These are phyloP conservation scores for Mesotaenium endlicherianum DNA, from an alignment of 139 green algal species.

Conservation along the genomic window DNA sequence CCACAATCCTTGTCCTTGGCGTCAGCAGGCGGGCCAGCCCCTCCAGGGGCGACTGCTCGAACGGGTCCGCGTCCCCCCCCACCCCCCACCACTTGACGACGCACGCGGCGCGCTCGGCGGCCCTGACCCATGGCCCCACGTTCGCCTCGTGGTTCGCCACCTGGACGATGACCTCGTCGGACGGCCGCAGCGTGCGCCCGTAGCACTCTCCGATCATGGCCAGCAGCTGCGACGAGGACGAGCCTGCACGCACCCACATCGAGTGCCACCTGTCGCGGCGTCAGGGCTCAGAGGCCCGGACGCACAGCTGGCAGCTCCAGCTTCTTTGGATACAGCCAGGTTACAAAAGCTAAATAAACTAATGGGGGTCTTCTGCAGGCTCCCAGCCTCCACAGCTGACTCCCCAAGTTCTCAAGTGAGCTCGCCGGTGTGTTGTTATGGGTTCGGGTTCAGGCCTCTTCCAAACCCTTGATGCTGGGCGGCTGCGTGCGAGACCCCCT, in stretches of 20 bases:
- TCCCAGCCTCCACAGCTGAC: too few species aligned
- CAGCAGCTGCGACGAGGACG: neutral
- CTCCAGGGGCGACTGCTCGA: neutral
- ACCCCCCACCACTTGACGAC: conserved; percentile 1
- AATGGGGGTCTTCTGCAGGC: too few species aligned
- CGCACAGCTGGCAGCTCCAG: too few species aligned
- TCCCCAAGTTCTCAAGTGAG: too few species aligned
- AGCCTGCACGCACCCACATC: neutral
- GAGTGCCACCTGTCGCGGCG: too few species aligned
- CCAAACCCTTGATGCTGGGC: too few species aligned
- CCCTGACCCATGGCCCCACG: conserved; percentile 17
- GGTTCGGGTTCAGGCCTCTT: too few species aligned
- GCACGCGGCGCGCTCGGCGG: neutral
- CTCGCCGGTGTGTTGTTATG: too few species aligned
- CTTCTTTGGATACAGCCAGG: too few species aligned
- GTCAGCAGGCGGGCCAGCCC: conserved; percentile 10
- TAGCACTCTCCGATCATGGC: neutral
- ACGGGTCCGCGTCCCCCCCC: neutral
- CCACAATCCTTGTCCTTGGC: conserved; percentile 13
- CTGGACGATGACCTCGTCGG: conserved; percentile 22
- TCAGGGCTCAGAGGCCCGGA: too few species aligned
- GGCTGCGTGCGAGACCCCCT: too few species aligned
- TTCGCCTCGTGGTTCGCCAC: conserved; percentile 25
- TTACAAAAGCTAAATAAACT: too few species aligned
- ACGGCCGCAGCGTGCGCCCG: neutral